A percentile compares a stretch with the other conserved stretches of the same genome.
These are phyloP conservation scores for Apiotrichum veenhuisii DNA, from an alignment of 1,284 basidiomycete species.

Conservation along the genomic window DNA sequence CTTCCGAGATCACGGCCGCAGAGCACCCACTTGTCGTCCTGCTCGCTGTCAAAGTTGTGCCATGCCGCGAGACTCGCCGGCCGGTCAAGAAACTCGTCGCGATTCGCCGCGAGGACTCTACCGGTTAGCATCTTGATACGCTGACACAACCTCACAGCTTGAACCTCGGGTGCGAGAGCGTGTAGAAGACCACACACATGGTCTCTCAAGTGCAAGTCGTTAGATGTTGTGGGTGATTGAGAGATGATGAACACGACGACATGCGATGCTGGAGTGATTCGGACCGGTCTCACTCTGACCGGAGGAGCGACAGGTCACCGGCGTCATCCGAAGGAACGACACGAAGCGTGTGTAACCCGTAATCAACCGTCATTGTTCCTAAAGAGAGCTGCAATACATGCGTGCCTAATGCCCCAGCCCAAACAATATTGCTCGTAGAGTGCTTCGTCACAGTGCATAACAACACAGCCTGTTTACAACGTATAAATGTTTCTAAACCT, in stretches of 20 bases:
- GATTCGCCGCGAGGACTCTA: constrained; percentile 44
- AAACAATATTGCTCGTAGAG: not conserved
- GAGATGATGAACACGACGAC: not conserved
- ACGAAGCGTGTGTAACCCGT: too few relatives aligned
- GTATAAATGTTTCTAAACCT: not conserved
- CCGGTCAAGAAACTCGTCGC: constrained; percentile 45
- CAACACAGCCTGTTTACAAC: not conserved
- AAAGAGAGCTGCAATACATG: too few relatives aligned
- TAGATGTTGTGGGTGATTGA: not conserved
- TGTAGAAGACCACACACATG: constrained; percentile 49
- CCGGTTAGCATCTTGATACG: not conserved
- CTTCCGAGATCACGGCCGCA: constrained; percentile 35
- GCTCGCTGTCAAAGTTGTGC: constrained; percentile 36
- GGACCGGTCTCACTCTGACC: not conserved
- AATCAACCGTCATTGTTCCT: too few relatives aligned
- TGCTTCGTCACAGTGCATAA: not conserved
- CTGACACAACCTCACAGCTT: constrained; percentile 30
- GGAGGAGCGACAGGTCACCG: not conserved
- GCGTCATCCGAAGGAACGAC: not conserved
- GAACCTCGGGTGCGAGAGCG: constrained; percentile 37
- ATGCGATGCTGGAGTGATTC: not conserved
- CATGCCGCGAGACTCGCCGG: constrained; percentile 40
- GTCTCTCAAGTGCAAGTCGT: not conserved
- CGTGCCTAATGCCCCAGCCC: too few relatives aligned
- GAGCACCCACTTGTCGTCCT: constrained; percentile 21